These are phyloP conservation scores for Vitis amurensis DNA, from an alignment of 164 flowering plant species.

Conservation along the genomic window DNA sequence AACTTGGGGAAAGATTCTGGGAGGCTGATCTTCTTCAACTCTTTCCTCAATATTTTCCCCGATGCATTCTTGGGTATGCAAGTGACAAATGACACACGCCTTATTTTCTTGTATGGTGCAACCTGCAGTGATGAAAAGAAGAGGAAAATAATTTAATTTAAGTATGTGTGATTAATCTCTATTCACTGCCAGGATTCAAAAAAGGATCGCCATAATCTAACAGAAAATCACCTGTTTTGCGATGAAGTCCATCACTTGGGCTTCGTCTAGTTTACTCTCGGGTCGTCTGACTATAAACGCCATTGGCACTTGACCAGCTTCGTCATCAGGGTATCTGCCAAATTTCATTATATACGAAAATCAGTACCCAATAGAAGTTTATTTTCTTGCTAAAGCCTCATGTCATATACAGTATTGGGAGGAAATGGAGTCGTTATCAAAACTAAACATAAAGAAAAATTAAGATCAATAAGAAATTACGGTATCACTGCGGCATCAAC, in stretches of 20 bases:
- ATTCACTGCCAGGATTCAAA: background rate
- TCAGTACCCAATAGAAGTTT: background rate
- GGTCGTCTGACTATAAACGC: constrained; percentile 45
- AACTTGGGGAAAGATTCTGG: constrained; percentile 3
- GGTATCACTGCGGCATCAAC: constrained; percentile 63
- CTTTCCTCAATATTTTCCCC: constrained; percentile 49
- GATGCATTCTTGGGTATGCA: constrained; percentile 51
- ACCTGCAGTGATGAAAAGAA: constrained; percentile 30
- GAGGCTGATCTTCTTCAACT: constrained; percentile 24
- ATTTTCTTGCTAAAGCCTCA: too few relatives aligned
- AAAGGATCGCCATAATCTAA: background rate
- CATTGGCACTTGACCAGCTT: constrained; percentile 51
- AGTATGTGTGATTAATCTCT: too few relatives aligned
- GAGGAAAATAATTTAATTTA: background rate
- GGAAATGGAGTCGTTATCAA: too few relatives aligned
- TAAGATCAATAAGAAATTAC: constrained; percentile 18
- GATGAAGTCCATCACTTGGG: constrained; percentile 32
- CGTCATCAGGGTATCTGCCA: constrained; percentile 54
- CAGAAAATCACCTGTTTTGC: constrained; percentile 32
- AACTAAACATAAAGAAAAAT: too few relatives aligned
- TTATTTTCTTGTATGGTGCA: constrained; percentile 55
- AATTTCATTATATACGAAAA: too few relatives aligned
- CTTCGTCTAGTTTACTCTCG: constrained; percentile 27
- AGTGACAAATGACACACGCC: constrained; percentile 41
- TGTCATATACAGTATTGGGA: too few relatives aligned